Base-by-base conservation (phyloP, 306 rosid species). In the Acacia acuminata region DNA sequence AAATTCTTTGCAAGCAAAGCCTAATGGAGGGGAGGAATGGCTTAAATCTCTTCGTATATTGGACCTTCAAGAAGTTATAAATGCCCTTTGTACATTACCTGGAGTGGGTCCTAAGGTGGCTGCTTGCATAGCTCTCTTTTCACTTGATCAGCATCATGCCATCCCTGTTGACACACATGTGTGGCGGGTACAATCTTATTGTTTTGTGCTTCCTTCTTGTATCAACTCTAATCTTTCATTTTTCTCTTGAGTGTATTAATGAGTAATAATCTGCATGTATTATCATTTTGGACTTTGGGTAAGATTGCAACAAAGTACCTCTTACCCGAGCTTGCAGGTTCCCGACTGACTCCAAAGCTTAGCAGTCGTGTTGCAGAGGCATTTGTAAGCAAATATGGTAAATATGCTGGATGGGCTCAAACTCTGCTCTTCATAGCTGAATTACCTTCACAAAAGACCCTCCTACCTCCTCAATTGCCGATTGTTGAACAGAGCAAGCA, bases 51-150 rank as follows among this genome's bases (percentile, higher is more conserved):
- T 92, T 76, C 92, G 98, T 8, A 79, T 88, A 30, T 69, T 83
- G 84, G 96, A 86, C 72, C 97, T 93, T 45, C 84, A 70, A 77
- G 91, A 85, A 55, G 97, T 86, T 79, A 89, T 90, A 78, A 83
- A 81, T 69, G 87, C 88, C 20, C 97, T 94, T 73, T 87, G 80
- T 24, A 85, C 92, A 9, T 86, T 96, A 45, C 98, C 98, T 38
- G 98, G 98, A 63, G 98, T 96, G 66, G 99, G 99, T 69, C 99
- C 98, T 16, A 96, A 93, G 88, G 99, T 96, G 77, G 99, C 98
- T 42, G 97, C 99, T 47, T 96, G 99, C 79, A 83, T 96, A 24
- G 97, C 99, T 81, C 97, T 96, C 44, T 96, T 91, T 88, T 96
- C 98, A 32, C 99, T 96, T 40, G 99, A 96, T 86, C 99, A 96